Base-by-base conservation (phyloP, 805 yeast species). In the Blastobotrys attinorum region DNA sequence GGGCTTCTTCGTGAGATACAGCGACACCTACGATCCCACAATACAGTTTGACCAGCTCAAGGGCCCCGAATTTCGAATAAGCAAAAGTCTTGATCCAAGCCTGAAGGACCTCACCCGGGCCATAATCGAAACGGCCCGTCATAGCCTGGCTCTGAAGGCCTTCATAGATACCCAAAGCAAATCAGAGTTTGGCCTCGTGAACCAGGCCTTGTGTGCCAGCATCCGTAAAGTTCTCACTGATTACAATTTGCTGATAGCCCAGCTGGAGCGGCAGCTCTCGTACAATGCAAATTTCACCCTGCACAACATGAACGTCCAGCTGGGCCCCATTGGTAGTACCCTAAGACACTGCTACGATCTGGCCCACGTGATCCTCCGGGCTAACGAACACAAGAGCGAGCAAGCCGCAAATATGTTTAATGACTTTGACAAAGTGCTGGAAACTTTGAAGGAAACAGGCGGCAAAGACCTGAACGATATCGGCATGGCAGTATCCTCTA, bases 11-110 rank as follows among this genome's bases (percentile, higher is more conserved):
- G 76, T 90, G 29, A 67, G 88, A 36, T 86, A 73, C 57, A 72
- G 80, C 25, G 82, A 77, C 35, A 67, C 70, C 17, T 85, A 75
- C 55, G 75, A 77, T 53, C 78, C 79, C 0, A 46, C 48, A 0
- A 57, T 62, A 27, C 64, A 60, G 7, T 65, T 62, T 11, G 67
- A 71, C 27, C 59, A 73, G 36, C 62, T 81, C 3, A 59, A 59
- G 11, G 95, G 94, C 0, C 94, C 95, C 1, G 90, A 82, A 47
- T 88, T 73, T 61, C 72, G 77, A 48, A 73, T 87, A 21, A 80
- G 83, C 34, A 81, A 77, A 51, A 77, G 75, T 46, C 65, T 92
- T 54, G 95, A 86, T 54, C 71, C 83, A 1, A 76, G 88, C 21
- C 67, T 86, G 46, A 82, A 82, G 56, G 83, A 82, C 44, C 70